Evolutionary conservation across 1,284 basidiomycete genomes (phyloP), one percentile per base, ranked within the genome.

Genomic region (Cryptococcus amylolentus): DNA sequence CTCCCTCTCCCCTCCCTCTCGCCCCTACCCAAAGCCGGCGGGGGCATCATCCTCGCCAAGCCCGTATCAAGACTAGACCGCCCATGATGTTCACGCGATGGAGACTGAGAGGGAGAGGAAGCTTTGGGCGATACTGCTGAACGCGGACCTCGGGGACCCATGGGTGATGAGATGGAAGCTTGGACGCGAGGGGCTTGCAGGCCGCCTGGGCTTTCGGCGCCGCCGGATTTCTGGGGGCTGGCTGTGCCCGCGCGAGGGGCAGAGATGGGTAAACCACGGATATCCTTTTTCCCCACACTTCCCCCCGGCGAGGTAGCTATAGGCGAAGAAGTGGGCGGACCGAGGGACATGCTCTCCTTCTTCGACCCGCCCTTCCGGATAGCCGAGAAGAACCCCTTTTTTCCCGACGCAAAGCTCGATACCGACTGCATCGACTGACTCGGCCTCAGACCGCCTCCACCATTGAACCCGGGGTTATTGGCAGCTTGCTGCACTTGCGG

Each of bases 401-500:
- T 70, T n/a, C 49, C 48, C 18, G 56, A 45, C 5, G 56, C 49
- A 43, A 61, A 61, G 31, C 51, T 56, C 13, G 60, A 43, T 2
- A 56, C 58, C 3, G 61, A 56, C 14, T 64, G 52, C 39, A 63
- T 54, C 18, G 55, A 57, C 28, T 61, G 59, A 35, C 51, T 54
- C 4, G 59, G 59, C 44, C 57, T 61, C 5, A 61, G 44, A n/a
- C 59, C 55, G 13, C 58, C 58, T 16, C 54, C 49, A n/a, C 27
- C 35, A 5, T 38, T 46, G 41, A 8, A 46, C 55, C 58, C 58
- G 52, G 27, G 18, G 23, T n/a, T 46, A 20, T n/a, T 42, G 41
- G n/a, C 20, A 14, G 50, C 47, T 27, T 63, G 57, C 57, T 74
- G 70, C 18, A 88, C 77, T 26, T 83, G 81, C 3, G 86, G 86